Conservation (phyloP, 1,139 yeast species). For the Suhomyces kunorum region DNA sequence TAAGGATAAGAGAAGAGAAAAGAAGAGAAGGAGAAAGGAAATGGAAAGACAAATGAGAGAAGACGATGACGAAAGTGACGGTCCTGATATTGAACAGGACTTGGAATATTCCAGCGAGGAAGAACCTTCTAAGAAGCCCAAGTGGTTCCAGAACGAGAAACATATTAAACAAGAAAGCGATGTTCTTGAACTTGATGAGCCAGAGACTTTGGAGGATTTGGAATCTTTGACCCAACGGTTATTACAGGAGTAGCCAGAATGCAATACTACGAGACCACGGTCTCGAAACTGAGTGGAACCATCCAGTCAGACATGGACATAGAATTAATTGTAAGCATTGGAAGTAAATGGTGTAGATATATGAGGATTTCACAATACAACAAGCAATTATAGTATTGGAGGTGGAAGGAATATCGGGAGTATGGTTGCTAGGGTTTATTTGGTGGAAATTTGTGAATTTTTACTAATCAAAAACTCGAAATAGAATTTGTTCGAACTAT, state of each 20-base stretch:
- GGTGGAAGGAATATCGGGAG: no score
- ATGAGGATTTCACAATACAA: no score
- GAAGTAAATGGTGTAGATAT: no score
- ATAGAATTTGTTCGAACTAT: no score
- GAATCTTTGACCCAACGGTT: slow-evolving; percentile 86
- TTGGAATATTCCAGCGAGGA: slow-evolving; percentile 43
- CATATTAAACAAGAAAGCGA: slow-evolving; percentile 26
- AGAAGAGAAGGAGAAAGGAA: slow-evolving; percentile 87
- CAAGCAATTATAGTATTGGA: no score
- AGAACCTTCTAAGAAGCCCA: slow-evolving; percentile 58
- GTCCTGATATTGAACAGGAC: slow-evolving; percentile 46
- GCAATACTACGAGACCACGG: neutral
- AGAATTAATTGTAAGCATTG: neutral
- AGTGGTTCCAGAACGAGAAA: slow-evolving; percentile 56
- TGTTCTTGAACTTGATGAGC: slow-evolving; percentile 77
- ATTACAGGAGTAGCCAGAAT: slow-evolving; percentile 18
- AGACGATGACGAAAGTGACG: slow-evolving; percentile 41
- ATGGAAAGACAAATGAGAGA: slow-evolving; percentile 55
- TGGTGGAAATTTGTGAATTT: no score
- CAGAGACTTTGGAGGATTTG: slow-evolving; percentile 87
- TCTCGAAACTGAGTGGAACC: neutral
- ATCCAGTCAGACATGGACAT: no score
- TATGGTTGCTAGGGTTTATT: no score
- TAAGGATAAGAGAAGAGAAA: slow-evolving; percentile 79
- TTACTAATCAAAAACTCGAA: no score